Evolutionary conservation across 495 filamentous ascomycete genomes (phyloP).

Genomic region (Pyrenopolyporus hunteri): DNA sequence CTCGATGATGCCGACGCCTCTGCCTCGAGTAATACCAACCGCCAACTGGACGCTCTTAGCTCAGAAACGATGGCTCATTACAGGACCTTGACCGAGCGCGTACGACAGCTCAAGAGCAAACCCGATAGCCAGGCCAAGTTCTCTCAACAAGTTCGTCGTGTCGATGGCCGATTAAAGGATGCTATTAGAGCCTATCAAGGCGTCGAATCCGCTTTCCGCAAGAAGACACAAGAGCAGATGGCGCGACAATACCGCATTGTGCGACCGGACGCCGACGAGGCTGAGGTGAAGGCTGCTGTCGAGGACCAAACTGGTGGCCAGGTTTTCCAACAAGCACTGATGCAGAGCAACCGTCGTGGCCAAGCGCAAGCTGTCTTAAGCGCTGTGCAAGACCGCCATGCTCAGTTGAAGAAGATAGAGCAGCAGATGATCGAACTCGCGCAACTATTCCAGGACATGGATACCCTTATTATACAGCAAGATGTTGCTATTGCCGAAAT

Average conservation of each 20-base stretch:
- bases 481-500: conserved; percentile 77
- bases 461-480: conserved; percentile 81
- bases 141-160: conserved; percentile 74
- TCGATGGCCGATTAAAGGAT: conserved; percentile 77
- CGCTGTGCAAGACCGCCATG: conserved; percentile 82
- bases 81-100: conserved; percentile 71
- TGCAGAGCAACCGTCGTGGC: conserved; percentile 73
- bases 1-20: conserved; percentile 65
- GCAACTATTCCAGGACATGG: conserved; percentile 83
- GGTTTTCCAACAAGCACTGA: conserved; percentile 83
- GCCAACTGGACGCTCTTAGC: conserved; percentile 63
- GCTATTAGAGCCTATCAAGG: conserved; percentile 81
- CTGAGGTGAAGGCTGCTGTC: conserved; percentile 77
- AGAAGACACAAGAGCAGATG: conserved; percentile 79
- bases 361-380: conserved; percentile 78
- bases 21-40: conserved; percentile 55
- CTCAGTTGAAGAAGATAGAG: conserved; percentile 90
- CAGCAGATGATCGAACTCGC: conserved; percentile 82
- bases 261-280: conserved; percentile 79
- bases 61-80: conserved; percentile 81
- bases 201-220: conserved; percentile 75
- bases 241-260: conserved; percentile 90
- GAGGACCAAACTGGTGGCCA: conserved; percentile 70
- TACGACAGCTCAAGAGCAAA: conserved; percentile 79
- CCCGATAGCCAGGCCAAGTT: conserved; percentile 76